Base-by-base conservation (phyloP, 2,329 filamentous ascomycete species). In the Fusarium sp. region DNA sequence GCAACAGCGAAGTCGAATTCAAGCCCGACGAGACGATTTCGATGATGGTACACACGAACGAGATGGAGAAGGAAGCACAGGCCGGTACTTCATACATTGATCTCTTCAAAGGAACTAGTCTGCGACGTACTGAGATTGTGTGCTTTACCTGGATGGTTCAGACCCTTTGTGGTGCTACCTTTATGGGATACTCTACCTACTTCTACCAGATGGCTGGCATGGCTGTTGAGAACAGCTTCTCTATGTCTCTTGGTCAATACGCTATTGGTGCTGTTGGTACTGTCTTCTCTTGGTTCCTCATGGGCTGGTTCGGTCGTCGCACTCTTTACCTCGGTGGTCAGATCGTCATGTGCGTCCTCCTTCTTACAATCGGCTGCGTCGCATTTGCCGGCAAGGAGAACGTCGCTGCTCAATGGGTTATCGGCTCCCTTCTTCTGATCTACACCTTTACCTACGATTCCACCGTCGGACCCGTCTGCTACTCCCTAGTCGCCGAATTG, bases 401-500 rank as follows among this genome's bases (percentile, higher is more conserved):
- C 31, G 82, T 81, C 1, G 77, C 82, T 9, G 84, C 83, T 2
- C 82, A 84, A 14, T 84, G 81, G 79, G 81, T 80, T 0, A 83
- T 84, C 3, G 86, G 84, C 4, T 79, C 81, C 4, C 76, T 88
- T 57, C 77, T 81, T 3, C 69, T 81, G 23, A 75, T 82, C 63
- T 84, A 83, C 75, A 83, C 81, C 21, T 80, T 84, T 30, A 78
- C 82, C 50, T 82, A 81, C 56, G 76, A 81, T 62, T 74, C 73
- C 41, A 81, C 80, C 7, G 77, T 82, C 26, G 80, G 80, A 1
- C 80, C 67, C 39, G 93, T 97, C 26, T 94, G 92, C 81, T 97
- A 96, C 81, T 95, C 93, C 0, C 86, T 97, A 34, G 93, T 97
- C 7, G 88, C 83, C 2, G 83, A 85, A 72, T 65, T 84, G 5